phyloP scores from a whole-genome alignment of 2,329 filamentous ascomycete species.

The Fusarium irregulare region DNA sequence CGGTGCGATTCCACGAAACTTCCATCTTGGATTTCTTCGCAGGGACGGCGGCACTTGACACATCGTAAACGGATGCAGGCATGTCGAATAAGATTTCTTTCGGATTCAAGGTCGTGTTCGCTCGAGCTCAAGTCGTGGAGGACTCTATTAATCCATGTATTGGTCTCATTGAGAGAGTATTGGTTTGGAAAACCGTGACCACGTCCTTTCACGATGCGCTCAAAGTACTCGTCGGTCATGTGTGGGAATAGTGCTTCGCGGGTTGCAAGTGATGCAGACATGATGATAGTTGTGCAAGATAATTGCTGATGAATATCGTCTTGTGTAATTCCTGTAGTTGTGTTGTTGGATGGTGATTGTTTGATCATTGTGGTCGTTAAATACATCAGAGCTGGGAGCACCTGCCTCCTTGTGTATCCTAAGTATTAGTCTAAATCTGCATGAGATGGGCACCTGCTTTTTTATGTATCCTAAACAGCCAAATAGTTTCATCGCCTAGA shows the following conservation, averaged over 20 bases:
- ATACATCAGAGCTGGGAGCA: background rate
- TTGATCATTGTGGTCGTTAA: background rate
- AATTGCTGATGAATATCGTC: background rate
- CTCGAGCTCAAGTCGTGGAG: background rate
- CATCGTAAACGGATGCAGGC: conserved; percentile 35
- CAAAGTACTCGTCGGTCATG: conserved; percentile 8
- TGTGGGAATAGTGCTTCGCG: conserved; percentile 1
- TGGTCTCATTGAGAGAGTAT: conserved; percentile 13
- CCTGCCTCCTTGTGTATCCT: background rate
- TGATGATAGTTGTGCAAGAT: background rate
- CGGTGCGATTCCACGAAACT: background rate
- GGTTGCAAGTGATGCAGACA: background rate
- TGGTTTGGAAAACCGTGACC: conserved; percentile 34
- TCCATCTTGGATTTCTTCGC: conserved; percentile 1
- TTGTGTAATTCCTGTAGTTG: background rate
- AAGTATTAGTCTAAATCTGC: background rate
- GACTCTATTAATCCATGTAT: conserved; percentile 15
- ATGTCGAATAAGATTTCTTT: background rate
- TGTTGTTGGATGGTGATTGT: background rate
- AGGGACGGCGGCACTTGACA: conserved; percentile 25
- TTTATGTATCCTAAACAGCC: too few species aligned
- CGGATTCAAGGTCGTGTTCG: background rate
- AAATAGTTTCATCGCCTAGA: too few species aligned
- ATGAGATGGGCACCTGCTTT: too few species aligned
- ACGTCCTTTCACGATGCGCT: background rate